Evolutionary conservation across 2,329 filamentous ascomycete genomes (phyloP), one percentile per base, ranked within the genome.

Genomic region (Fusarium verticillioides): DNA sequence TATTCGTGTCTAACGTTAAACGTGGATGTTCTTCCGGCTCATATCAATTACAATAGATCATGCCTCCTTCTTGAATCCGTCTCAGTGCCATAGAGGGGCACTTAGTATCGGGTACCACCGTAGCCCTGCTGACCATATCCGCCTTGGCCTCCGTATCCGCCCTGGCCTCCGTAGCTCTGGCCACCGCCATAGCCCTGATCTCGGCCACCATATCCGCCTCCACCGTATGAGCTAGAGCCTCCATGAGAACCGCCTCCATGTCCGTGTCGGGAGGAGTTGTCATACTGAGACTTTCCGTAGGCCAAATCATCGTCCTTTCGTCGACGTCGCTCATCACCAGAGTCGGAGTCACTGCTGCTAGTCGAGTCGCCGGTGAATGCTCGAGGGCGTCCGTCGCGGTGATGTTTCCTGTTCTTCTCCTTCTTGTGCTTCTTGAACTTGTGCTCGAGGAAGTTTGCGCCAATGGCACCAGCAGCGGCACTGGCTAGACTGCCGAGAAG

Each of bases 401-500:
- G 75, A 10, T 77, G 46, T 52, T 66, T 75, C 60, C 52, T 77
- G 75, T 77, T 75, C 72, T 76, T 76, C n/a, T 67, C 49, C 60
- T 75, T 75, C 75, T 77, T 77, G 60, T 77, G 67, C 77, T 77
- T 78, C 69, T 80, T 79, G 68, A 80, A 78, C 75, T 80, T 80
- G 76, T 84, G 76, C 77, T 84, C 84, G 26, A 87, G 60, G 58
- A 84, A 71, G 69, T 87, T 87, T 8, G 87, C 87, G 7, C 83
- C 85, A 40, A 88, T 81, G 2, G 87, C 86, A 42, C 87, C 87
- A 16, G 83, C 84, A 7, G 87, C 81, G 3, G 85, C 81, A 19
- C 85, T 85, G 4, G 83, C 85, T 7, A 87, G 75, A 5, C 86
- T 87, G 36, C 85, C 86, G 39, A 88, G 72, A 34, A 84, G 70